These are phyloP conservation scores for Blepharisma japonicum DNA, from an alignment of 73 alveolate species.

Conservation along the genomic window DNA sequence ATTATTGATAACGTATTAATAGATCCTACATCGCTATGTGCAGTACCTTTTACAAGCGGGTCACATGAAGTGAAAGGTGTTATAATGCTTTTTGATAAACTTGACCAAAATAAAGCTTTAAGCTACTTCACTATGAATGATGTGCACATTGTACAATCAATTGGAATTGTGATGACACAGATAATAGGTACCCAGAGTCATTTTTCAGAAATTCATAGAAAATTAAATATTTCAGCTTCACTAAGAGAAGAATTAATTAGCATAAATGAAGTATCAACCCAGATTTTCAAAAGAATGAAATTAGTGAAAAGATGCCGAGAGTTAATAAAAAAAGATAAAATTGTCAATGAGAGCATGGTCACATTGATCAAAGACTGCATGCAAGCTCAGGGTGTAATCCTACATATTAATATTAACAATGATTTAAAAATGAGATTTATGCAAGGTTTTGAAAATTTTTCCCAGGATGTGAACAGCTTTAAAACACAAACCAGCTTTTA, in stretches of 20 bases:
- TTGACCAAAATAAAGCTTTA: not conserved
- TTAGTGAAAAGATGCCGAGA: not conserved
- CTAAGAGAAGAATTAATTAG: not conserved
- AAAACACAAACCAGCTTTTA: not conserved
- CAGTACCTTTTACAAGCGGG: too few relatives aligned
- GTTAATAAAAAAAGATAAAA: not conserved
- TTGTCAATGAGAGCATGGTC: not conserved
- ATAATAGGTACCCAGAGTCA: not conserved
- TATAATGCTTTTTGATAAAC: not conserved
- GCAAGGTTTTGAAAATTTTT: not conserved
- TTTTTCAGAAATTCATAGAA: not conserved
- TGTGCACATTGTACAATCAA: not conserved
- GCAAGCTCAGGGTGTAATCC: not conserved
- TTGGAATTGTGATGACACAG: not conserved
- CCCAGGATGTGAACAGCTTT: not conserved
- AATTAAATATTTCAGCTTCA: not conserved
- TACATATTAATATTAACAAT: not conserved
- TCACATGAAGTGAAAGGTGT: too few relatives aligned
- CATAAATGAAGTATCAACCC: too few relatives aligned
- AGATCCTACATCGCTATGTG: too few relatives aligned
- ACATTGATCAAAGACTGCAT: not conserved
- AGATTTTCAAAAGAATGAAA: not conserved
- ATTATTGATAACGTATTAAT: not conserved
- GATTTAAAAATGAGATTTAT: not conserved
- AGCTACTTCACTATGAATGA: constrained; percentile 8